Evolutionary conservation across 768 basidiomycete species (phyloP), one percentile per base, ranked within the genome.

Genomic region (Trametes coccinea): DNA sequence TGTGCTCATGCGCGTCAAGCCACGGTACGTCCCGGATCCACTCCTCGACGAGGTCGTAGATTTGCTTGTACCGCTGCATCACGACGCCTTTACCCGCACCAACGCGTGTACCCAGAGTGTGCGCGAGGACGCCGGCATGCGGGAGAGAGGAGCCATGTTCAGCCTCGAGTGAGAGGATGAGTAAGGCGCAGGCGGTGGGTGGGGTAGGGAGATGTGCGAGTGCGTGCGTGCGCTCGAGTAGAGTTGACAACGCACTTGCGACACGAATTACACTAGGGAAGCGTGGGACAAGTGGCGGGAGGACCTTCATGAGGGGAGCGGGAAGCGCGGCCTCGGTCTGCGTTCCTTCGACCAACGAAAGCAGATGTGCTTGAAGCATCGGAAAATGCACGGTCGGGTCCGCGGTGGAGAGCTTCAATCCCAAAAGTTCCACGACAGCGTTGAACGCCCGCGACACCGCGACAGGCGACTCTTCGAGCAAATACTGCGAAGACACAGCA

Each of bases 1-100:
- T 72, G 66, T 72, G 63, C 54, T 73, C 62, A 62, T 85, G 86
- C 48, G 83, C 80, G 62, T 84, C 80, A 10, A 92, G 76, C 92
- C 91, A 93, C 4, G 89, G 88, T 3, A 93, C 78, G n/a, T 82
- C 80, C 51, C 80, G 76, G 30, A 85, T 82, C 79, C 84, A 85
- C 57, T 79, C 74, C 39, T 80, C 80, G 34, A 92, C 73, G 57
- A 82, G 73, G 66, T 88, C 84, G 67, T 86, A 85, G 31, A 90
- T 71, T 40, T 77, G 65, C 70, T 85, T 88, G 74, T 93, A 93
- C 3, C 89, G 84, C 31, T 81, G 75, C 82, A 90, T 84, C 30
- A 91, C 81, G 48, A 82, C 78, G 33, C 77, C 75, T 56, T 84
- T 81, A 14, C 79, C 77, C 40, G 80, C 76, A 39, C 82, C 79